Evolutionary conservation across 2,329 filamentous ascomycete genomes (phyloP).

Genomic region (Stemphylium beticola): DNA sequence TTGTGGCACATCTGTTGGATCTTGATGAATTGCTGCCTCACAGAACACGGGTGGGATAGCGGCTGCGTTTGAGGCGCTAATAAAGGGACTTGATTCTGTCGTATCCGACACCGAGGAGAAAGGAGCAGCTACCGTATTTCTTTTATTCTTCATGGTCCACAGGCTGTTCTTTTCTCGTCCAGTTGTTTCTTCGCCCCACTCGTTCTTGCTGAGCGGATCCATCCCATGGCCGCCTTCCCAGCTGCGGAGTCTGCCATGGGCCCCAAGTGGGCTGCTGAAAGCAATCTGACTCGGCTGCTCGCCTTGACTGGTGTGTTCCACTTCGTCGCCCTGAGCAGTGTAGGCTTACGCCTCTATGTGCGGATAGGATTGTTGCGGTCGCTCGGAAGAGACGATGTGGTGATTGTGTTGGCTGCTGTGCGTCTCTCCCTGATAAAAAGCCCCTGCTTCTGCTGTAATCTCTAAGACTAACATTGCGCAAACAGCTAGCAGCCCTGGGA

Average conservation of each 20-base stretch:
- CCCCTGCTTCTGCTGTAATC: background rate
- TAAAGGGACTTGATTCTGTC: too few relatives aligned
- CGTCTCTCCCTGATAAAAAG: background rate
- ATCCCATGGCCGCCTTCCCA: background rate
- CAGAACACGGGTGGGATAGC: too few relatives aligned
- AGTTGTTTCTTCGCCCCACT: too few relatives aligned
- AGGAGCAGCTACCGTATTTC: too few relatives aligned
- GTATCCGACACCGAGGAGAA: too few relatives aligned
- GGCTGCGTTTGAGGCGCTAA: too few relatives aligned
- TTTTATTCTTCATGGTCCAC: too few relatives aligned
- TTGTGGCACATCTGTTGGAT: too few relatives aligned
- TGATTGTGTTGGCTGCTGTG: slow-evolving; percentile 3
- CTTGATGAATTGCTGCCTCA: too few relatives aligned
- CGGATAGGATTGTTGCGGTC: slow-evolving; percentile 5
- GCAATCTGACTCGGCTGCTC: slow-evolving; percentile 9
- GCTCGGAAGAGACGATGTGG: slow-evolving; percentile 4
- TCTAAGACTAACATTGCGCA: background rate
- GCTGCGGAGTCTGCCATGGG: background rate
- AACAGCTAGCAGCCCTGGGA: slow-evolving; percentile 1
- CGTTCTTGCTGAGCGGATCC: too few relatives aligned
- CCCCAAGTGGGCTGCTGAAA: slow-evolving; percentile 11
- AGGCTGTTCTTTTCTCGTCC: too few relatives aligned
- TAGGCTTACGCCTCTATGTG: slow-evolving; percentile 6
- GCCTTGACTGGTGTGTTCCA: slow-evolving; percentile 6
- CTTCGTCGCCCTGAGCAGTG: background rate